These are phyloP conservation scores for Heliamphora pulchella DNA, from an alignment of 179 eudicot genomes.

Conservation along the genomic window DNA sequence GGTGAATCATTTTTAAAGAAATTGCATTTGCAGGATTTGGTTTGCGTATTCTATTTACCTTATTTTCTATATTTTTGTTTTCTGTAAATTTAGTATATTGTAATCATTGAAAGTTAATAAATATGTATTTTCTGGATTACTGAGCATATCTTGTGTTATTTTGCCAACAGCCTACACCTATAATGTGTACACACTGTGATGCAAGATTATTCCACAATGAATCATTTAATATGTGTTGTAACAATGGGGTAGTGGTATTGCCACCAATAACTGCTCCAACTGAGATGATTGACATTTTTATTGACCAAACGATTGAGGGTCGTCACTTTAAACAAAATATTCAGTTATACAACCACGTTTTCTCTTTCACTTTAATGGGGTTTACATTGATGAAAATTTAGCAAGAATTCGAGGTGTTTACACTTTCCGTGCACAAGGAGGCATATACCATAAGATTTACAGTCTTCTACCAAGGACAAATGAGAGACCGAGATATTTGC, in stretches of 20 bases:
- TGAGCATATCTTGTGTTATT: too few relatives aligned
- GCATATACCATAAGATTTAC: background rate
- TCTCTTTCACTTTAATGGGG: background rate
- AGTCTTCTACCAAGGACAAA: too few relatives aligned
- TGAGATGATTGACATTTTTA: background rate
- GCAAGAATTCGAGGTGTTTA: background rate
- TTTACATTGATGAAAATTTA: background rate
- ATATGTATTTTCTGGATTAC: too few relatives aligned
- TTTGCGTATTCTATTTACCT: too few relatives aligned
- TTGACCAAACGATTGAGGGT: background rate
- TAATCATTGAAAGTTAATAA: too few relatives aligned
- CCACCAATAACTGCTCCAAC: background rate
- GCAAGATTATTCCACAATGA: background rate
- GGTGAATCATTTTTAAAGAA: too few relatives aligned
- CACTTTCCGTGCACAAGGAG: conserved; percentile 9
- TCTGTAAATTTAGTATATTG: too few relatives aligned
- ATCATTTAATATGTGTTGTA: background rate
- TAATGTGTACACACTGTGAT: background rate
- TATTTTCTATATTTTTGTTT: too few relatives aligned
- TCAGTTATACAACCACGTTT: too few relatives aligned
- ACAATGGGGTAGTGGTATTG: background rate
- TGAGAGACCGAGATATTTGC: too few relatives aligned
- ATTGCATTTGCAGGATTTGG: too few relatives aligned
- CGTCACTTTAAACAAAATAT: too few relatives aligned
- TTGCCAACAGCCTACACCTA: background rate